Evolutionary conservation across 139 green algal species (phyloP).

Genomic region (Chlamydomonas sp.): DNA sequence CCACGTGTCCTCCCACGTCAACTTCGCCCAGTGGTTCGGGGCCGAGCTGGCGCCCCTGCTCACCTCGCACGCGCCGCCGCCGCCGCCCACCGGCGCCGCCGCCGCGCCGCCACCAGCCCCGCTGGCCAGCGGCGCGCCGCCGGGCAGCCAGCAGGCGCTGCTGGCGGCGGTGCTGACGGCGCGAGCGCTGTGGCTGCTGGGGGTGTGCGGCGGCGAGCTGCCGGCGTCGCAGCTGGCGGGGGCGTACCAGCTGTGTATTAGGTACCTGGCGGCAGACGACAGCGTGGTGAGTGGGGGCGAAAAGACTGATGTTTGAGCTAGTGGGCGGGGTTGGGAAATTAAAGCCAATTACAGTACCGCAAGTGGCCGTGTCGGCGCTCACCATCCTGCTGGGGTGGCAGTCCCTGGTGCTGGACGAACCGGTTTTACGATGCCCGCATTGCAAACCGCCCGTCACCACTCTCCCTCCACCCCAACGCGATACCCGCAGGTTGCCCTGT

Average conservation of each 20-base stretch:
- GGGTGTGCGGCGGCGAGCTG: slow-evolving; percentile 75
- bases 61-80: slow-evolving; percentile 28
- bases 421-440: background rate
- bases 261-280: slow-evolving; percentile 63
- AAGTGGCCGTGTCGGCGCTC: slow-evolving; percentile 68
- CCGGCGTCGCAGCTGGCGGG: slow-evolving; percentile 55
- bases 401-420: slow-evolving; percentile 72
- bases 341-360: background rate
- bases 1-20: slow-evolving; percentile 68
- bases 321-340: background rate
- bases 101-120: slow-evolving; percentile 25
- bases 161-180: slow-evolving; percentile 57
- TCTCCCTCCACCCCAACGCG: background rate
- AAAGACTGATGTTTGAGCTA: background rate
- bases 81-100: slow-evolving; percentile 19
- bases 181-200: slow-evolving; percentile 82
- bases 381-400: slow-evolving; percentile 62
- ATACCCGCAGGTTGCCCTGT: slow-evolving; percentile 57
- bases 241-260: slow-evolving; percentile 59
- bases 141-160: slow-evolving; percentile 18
- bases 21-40: slow-evolving; percentile 68
- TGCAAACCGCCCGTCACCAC: background rate
- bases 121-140: background rate
- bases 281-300: slow-evolving; percentile 62
- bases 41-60: slow-evolving; percentile 70